Percentiles rank a stretch among this genome's conserved stretches.
These are phyloP conservation scores for Umbelopsis vinacea DNA, from an alignment of 192 early-diverging fungal genomes.

Conservation along the genomic window DNA sequence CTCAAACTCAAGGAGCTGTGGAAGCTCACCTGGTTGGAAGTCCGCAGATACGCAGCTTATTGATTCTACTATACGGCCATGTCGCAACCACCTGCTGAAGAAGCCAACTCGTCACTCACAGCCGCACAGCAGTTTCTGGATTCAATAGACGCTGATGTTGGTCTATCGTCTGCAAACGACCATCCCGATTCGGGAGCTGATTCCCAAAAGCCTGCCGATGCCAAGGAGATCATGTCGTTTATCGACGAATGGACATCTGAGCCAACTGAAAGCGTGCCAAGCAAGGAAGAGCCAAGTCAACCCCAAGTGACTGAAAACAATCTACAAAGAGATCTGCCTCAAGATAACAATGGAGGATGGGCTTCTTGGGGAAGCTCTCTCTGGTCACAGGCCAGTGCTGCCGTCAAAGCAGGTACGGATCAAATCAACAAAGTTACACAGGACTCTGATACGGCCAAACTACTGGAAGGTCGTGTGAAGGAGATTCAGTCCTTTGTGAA, in stretches of 20 bases:
- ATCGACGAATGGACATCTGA: constrained; percentile 20
- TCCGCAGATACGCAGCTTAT: background rate
- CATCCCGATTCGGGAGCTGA: background rate
- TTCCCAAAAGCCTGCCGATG: constrained; percentile 3
- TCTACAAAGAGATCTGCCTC: no score
- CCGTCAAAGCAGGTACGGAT: constrained; percentile 61
- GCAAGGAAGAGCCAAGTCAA: background rate
- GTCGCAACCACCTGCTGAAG: background rate
- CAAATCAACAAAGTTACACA: constrained; percentile 55
- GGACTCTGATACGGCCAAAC: constrained; percentile 48
- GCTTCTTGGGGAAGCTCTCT: constrained; percentile 52
- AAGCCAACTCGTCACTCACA: constrained; percentile 3
- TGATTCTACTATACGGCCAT: background rate
- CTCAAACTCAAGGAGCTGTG: no score
- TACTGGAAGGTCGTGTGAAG: constrained; percentile 57
- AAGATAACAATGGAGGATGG: constrained; percentile 28
- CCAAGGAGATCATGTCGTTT: constrained; percentile 27
- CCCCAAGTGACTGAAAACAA: constrained; percentile 7
- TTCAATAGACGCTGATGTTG: constrained; percentile 28
- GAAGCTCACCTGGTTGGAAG: background rate
- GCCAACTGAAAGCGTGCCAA: background rate
- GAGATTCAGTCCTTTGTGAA: constrained; percentile 49
- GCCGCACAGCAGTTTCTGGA: constrained; percentile 30
- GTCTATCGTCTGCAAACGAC: constrained; percentile 5
- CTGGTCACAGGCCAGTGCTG: constrained; percentile 57